phyloP scores from a whole-genome alignment of 1,284 basidiomycete species.

The Ceratobasidium theobromae region DNA sequence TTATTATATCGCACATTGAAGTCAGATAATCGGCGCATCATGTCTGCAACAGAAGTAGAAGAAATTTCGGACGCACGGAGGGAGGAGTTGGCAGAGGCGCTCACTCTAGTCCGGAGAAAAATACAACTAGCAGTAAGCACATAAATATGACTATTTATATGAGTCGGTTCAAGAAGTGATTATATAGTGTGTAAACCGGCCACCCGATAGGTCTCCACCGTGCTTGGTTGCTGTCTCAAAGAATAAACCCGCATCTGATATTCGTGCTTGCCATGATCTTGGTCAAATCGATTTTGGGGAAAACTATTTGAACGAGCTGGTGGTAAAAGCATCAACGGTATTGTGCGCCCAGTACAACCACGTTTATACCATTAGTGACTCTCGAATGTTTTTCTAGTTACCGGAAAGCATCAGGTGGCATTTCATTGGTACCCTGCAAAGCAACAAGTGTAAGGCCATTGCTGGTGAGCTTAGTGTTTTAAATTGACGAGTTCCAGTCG shows the following conservation, averaged over 20 bases:
- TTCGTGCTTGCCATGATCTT: slow-evolving; percentile 75
- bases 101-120: not conserved
- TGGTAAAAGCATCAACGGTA: slow-evolving; percentile 82
- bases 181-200: not conserved
- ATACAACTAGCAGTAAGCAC: not conserved
- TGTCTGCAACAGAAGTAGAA: slow-evolving; percentile 2
- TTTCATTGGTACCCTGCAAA: slow-evolving; percentile 93
- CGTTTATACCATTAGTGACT: slow-evolving; percentile 16
- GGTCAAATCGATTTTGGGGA: slow-evolving; percentile 94
- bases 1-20: not conserved
- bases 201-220: slow-evolving; percentile 42
- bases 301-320: slow-evolving; percentile 95
- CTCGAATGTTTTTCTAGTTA: slow-evolving; percentile 52
- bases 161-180: not conserved
- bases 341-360: slow-evolving; percentile 35
- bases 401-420: slow-evolving; percentile 90
- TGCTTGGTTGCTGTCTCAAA: slow-evolving; percentile 91
- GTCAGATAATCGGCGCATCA: not conserved
- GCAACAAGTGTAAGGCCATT: slow-evolving; percentile 92
- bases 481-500: not conserved
- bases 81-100: slow-evolving; percentile 10
- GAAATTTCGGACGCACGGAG: slow-evolving; percentile 2
- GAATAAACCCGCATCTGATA: slow-evolving; percentile 86
- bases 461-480: slow-evolving; percentile 59
- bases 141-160: not conserved